A percentile compares a stretch with the other conserved stretches of the same genome.
phyloP scores from a whole-genome alignment of 192 early-diverging fungal genomes.

The Mortierella alpina region DNA sequence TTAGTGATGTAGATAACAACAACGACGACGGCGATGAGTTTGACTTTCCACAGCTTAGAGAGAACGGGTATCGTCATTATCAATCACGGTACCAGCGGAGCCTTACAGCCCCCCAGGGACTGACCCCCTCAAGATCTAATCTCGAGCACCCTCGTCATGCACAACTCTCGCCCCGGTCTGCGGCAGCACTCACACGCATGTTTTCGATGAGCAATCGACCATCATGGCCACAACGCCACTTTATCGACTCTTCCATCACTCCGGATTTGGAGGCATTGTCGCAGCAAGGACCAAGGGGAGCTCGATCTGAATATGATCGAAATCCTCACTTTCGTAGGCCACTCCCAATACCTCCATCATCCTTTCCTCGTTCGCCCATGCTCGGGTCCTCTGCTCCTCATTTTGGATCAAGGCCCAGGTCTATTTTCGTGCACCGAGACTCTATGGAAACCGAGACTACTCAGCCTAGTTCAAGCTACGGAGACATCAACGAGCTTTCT shows the following conservation, averaged over 20 bases:
- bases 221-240: slow-evolving; percentile 7
- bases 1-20: slow-evolving; percentile 13
- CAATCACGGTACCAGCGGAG: too few species aligned
- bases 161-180: slow-evolving; percentile 33
- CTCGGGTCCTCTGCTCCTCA: too few species aligned
- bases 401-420: too few species aligned
- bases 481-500: too few species aligned
- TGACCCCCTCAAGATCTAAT: background rate
- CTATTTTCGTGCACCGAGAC: too few species aligned
- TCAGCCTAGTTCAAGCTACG: too few species aligned
- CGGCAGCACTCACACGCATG: slow-evolving; percentile 28
- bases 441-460: too few species aligned
- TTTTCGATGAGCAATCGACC: slow-evolving; percentile 1
- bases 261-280: slow-evolving; percentile 12
- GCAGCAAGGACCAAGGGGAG: background rate
- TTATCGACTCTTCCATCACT: slow-evolving; percentile 22
- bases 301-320: slow-evolving; percentile 26
- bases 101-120: background rate
- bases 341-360: background rate
- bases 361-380: background rate
- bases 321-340: slow-evolving; percentile 45
- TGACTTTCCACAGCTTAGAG: slow-evolving; percentile 4
- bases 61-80: slow-evolving; percentile 12
- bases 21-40: slow-evolving; percentile 27
- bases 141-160: slow-evolving; percentile 41